Conservation (phyloP, 805 yeast genomes). For the Torulaspora indica region DNA sequence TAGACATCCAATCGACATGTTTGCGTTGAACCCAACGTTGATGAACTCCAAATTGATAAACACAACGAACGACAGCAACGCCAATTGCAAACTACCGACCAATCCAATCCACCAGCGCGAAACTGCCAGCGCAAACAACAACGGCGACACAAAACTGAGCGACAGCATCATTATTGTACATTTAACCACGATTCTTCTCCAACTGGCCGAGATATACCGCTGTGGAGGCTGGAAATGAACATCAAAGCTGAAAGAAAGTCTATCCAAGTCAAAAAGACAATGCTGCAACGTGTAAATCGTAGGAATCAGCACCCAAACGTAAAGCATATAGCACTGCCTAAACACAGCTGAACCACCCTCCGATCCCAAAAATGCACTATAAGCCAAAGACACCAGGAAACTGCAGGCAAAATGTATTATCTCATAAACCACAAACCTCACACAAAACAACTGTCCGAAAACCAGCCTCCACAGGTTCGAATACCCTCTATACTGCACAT, state of each 20-base stretch:
- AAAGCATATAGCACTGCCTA: conserved; percentile 20
- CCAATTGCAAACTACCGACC: conserved; percentile 32
- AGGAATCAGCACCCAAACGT: conserved; percentile 40
- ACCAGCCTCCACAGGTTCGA: conserved; percentile 22
- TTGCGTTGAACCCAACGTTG: conserved; percentile 57
- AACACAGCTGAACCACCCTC: conserved; percentile 12
- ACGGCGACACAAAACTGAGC: conserved; percentile 39
- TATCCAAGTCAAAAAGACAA: conserved; percentile 50
- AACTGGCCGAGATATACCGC: conserved; percentile 26
- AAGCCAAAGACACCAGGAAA: conserved; percentile 27
- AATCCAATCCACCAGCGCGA: conserved; percentile 34
- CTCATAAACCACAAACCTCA: conserved; percentile 29
- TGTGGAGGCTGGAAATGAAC: conserved; percentile 40
- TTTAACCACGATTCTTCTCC: conserved; percentile 38
- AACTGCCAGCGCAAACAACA: conserved; percentile 39
- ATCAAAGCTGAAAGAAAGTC: conserved; percentile 44
- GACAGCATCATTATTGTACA: conserved; percentile 20
- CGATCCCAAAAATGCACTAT: conserved; percentile 21
- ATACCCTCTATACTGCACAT: conserved; percentile 35
- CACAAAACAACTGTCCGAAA: conserved; percentile 33
- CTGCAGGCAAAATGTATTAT: conserved; percentile 20
- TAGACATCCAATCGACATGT: conserved; percentile 66
- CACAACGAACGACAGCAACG: conserved; percentile 37
- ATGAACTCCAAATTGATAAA: conserved; percentile 48
- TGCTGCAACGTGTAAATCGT: conserved; percentile 48